Evolutionary conservation across 257 asterid species (phyloP), one percentile per base, ranked within the genome.

Genomic region (Phtheirospermum japonicum): DNA sequence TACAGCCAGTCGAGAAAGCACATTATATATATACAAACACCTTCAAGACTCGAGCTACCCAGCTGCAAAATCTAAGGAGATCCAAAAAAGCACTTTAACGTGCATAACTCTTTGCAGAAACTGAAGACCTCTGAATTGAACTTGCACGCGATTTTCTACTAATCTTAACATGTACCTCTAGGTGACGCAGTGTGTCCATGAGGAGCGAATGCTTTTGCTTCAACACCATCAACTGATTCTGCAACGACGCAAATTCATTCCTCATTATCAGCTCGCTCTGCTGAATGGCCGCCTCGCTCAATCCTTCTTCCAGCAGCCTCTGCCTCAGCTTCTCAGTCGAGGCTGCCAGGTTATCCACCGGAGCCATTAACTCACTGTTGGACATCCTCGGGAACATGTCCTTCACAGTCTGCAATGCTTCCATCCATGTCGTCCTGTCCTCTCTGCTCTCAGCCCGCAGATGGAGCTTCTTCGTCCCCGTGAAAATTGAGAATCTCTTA

Each of bases 351-450:
- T 81, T 73, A 32, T 89, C 91, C 67, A 85, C 69, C 0, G 96
- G 91, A 66, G 96, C 99, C 94, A 89, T 83, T 74, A 92, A 74
- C 73, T 92, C 99, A 64, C 96, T 82, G 75, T 89, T 89, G 69
- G 99, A 92, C 73, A 92, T 79, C 79, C 99, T 89, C 0, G 99
- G 99, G 64, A 86, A 92, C 90, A 89, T 79, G 70, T 83, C 95
- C 77, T 92, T 92, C 69, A 89, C 87, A 54, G 99, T 90, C 69
- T 80, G 94, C 74, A 92, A 75, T 39, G 95, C 96, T 65, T 89
- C 99, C 82, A 86, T 61, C 99, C 99, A 92, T 45, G 92, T 76
- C 6, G 70, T 49, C 63, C 85, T 76, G 70, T 89, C 97, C 61
- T 92, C 97, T 72, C 94, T 77, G 19, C 78, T 83, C 68, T 92